These are phyloP conservation scores for Ceratocystis eucalypticola DNA, from an alignment of 2,329 filamentous ascomycete species.

Conservation along the genomic window DNA sequence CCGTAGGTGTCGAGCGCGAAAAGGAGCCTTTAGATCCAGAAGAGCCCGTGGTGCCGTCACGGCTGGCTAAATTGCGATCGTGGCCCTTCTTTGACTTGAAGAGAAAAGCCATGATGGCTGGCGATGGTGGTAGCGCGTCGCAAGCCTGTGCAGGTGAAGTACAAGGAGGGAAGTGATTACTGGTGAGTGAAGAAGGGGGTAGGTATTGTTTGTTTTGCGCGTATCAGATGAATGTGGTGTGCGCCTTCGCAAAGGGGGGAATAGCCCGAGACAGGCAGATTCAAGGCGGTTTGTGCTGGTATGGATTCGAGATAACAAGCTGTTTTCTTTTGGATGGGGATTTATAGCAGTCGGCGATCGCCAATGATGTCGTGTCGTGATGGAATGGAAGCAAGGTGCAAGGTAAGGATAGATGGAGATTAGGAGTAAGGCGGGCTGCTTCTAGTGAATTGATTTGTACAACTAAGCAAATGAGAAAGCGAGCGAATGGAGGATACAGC, in stretches of 20 bases:
- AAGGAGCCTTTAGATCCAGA: constrained; percentile 31
- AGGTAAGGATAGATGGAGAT: background rate
- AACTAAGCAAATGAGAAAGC: background rate
- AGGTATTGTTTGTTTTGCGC: background rate
- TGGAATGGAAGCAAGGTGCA: background rate
- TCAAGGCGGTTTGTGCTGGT: background rate
- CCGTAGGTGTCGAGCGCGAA: constrained; percentile 58
- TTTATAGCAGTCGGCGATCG: background rate
- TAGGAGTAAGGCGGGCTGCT: background rate
- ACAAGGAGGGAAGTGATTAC: background rate
- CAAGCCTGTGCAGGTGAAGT: background rate
- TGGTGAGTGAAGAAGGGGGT: background rate
- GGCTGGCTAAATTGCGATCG: constrained; percentile 44
- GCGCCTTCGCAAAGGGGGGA: background rate
- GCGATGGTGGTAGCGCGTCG: constrained; percentile 6
- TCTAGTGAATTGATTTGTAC: background rate
- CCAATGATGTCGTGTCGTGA: background rate
- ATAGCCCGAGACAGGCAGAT: background rate
- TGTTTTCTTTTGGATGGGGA: background rate
- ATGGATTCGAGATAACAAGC: background rate
- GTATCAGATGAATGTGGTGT: background rate
- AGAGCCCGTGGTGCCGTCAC: constrained; percentile 28
- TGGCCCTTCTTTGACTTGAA: constrained; percentile 73
- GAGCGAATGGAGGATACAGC: background rate
- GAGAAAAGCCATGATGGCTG: constrained; percentile 55